Evolutionary conservation across 345 rosid species (phyloP), one percentile per base, ranked within the genome.

Genomic region (Murraya koenigii): DNA sequence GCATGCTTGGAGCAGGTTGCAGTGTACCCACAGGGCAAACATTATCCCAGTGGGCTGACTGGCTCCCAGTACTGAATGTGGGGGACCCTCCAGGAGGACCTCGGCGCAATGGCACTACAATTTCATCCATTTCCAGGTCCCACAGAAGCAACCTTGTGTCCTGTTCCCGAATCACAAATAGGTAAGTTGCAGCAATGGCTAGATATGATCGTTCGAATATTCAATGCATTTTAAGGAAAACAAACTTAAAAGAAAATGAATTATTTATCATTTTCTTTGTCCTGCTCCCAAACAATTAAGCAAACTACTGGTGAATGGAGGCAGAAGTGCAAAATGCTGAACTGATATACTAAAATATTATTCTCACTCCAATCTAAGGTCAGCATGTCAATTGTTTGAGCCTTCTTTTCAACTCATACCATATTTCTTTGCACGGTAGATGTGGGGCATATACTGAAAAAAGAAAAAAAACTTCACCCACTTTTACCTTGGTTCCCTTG

Each of bases 111-210:
- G 99, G 99, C 85, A 94, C 98, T 41, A 97, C 98, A 58, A 97
- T 97, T 84, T 97, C 99, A 28, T 97, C 99, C 96, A 90, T 85
- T 88, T 97, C 97, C 61, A 97, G 87, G 85, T 97, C 99, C 99
- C 99, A 97, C 71, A 97, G 86, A 77, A 97, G 91, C 84, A 97
- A 88, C 77, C 90, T 98, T 7, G 99, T 94, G 75, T 97, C 99
- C 98, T 97, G 94, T 52, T 66, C 60, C 65, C 28, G 66, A 65
- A 81, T 47, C 44, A 75, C 25, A 77, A 79, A 81, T 36, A 55
- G 1, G 5, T 28, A 56, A 36, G 41, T 64, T 35, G 30, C 32
- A 69, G n/a, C 36, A 82, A 55, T 32, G 60, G 39, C 33, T 22
- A 47, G 33, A 38, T 14, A 47, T 4, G 75, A 63, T 49, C 33